These are phyloP conservation scores for Raddia distichophylla DNA, from an alignment of 176 grass and related monocot genomes.

Conservation along the genomic window DNA sequence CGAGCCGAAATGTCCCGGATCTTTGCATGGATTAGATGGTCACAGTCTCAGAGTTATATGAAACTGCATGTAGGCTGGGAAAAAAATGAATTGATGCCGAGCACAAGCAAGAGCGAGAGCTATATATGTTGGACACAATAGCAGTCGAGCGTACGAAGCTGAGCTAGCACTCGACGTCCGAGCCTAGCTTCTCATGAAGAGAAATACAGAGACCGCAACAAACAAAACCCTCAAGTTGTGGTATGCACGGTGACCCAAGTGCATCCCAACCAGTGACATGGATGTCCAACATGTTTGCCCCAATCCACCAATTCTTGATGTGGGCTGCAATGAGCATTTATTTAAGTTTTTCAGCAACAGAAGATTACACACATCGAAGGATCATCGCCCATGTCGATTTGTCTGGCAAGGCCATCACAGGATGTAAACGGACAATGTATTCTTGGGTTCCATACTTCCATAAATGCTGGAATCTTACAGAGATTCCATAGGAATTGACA, in stretches of 20 bases:
- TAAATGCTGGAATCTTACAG: neutral
- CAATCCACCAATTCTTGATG: neutral
- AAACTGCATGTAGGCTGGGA: no score
- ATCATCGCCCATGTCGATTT: neutral
- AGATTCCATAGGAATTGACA: neutral
- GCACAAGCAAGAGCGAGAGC: no score
- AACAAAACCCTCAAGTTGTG: neutral
- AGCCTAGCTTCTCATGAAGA: no score
- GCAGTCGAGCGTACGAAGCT: no score
- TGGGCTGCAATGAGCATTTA: neutral
- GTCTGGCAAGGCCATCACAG: neutral
- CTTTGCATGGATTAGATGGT: no score
- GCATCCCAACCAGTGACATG: neutral
- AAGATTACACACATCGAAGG: no score
- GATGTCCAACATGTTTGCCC: constrained; percentile 1
- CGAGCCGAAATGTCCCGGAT: no score
- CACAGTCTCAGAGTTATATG: no score
- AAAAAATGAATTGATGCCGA: no score
- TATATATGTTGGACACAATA: no score
- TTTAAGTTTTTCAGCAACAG: neutral
- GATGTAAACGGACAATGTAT: neutral
- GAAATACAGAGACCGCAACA: no score
- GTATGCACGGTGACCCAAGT: neutral
- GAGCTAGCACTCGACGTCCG: no score
- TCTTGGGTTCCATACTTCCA: neutral